phyloP scores from a whole-genome alignment of 1,284 basidiomycete genomes.

The Leccinum griseonigrum region DNA sequence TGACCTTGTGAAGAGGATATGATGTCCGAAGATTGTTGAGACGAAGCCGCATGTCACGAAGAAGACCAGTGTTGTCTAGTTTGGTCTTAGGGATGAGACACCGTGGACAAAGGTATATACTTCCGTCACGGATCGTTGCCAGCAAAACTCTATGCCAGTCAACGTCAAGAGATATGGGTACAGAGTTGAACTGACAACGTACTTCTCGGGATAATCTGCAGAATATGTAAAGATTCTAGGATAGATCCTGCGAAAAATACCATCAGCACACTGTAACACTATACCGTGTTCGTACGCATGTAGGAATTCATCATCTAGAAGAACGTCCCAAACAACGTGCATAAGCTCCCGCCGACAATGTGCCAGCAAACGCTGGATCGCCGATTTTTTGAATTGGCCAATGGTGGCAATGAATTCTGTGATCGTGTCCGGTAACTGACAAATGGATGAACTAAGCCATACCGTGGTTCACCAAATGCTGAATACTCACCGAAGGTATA shows the following conservation, averaged over 20 bases:
- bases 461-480: no score
- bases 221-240: slow-evolving; percentile 34
- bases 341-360: slow-evolving; percentile 4
- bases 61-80: neutral
- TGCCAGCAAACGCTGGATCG: neutral
- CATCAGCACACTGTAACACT: slow-evolving; percentile 25
- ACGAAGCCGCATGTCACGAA: neutral
- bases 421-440: neutral
- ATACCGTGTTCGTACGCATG: slow-evolving; percentile 32
- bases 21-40: neutral
- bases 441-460: neutral
- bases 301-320: slow-evolving; percentile 30
- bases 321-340: neutral
- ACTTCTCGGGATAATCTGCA: slow-evolving; percentile 31
- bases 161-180: neutral
- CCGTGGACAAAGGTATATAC: slow-evolving; percentile 11
- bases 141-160: slow-evolving; percentile 15
- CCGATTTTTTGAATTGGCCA: neutral
- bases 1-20: neutral
- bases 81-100: slow-evolving; percentile 2
- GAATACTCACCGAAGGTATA: no score
- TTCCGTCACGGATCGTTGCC: slow-evolving; percentile 12
- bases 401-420: neutral
- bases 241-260: slow-evolving; percentile 23
- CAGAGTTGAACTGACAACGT: neutral